Conservation (phyloP, 2,329 filamentous ascomycete species). For the Ophiocordyceps polyrhachis-furcata region DNA sequence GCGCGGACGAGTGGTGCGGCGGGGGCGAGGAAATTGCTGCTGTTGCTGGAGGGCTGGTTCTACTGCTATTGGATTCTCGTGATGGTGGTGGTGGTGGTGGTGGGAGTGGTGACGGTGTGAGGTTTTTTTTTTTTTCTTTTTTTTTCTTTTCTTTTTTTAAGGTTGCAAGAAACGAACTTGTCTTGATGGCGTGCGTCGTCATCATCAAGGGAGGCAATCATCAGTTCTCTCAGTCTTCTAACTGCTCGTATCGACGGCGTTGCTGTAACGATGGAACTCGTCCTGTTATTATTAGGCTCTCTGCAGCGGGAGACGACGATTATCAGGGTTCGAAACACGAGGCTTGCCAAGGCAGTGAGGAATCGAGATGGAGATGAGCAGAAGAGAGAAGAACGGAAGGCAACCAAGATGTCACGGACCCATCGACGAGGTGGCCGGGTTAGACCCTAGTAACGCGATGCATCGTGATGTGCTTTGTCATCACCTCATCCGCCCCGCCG, state of each 20-base stretch:
- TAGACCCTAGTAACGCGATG: too few relatives aligned
- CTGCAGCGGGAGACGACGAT: not conserved
- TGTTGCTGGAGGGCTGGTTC: not conserved
- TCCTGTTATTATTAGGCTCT: not conserved
- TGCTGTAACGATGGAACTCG: not conserved
- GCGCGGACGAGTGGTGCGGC: slow-evolving; percentile 12
- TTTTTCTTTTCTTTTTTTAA: too few relatives aligned
- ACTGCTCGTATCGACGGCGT: not conserved
- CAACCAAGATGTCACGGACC: too few relatives aligned
- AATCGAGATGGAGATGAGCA: too few relatives aligned
- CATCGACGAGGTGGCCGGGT: too few relatives aligned
- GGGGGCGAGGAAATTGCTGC: not conserved
- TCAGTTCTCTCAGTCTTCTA: too few relatives aligned
- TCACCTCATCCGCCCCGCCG: too few relatives aligned
- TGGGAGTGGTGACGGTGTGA: not conserved
- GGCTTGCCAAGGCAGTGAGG: too few relatives aligned
- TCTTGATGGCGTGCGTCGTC: not conserved
- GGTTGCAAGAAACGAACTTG: too few relatives aligned
- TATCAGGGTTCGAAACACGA: not conserved
- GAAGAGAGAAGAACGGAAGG: too few relatives aligned
- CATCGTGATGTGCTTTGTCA: too few relatives aligned
- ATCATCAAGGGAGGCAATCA: not conserved
- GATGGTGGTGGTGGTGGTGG: not conserved
- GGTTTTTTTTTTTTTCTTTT: too few relatives aligned
- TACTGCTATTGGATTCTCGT: not conserved